Evolutionary conservation across 129 eudicot species (phyloP).

Genomic region (Flaveria robusta): DNA sequence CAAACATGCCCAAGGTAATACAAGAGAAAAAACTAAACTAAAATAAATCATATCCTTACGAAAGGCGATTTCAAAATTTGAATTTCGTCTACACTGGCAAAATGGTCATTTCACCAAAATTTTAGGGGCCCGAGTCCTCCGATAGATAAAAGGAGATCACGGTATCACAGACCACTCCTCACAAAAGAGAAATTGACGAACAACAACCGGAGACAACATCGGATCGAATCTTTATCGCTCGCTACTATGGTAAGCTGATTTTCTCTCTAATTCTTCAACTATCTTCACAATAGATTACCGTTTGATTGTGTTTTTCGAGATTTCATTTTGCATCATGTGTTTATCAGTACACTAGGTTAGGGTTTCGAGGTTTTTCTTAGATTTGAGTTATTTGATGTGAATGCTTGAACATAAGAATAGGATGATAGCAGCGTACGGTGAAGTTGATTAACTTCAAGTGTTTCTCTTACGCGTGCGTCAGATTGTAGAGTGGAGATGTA

Average conservation of each 20-base stretch:
- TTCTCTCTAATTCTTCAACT: not conserved
- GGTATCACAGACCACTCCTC: not conserved
- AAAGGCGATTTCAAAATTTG: conserved; percentile 25
- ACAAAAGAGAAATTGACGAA: conserved; percentile 19
- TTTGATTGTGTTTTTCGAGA: not conserved
- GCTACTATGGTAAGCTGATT: conserved; percentile 29
- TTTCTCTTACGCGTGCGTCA: not conserved
- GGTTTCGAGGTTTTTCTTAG: conserved; percentile 28
- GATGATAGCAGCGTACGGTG: conserved; percentile 1
- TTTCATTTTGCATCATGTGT: conserved; percentile 5
- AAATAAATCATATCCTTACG: not conserved
- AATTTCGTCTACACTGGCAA: conserved; percentile 23
- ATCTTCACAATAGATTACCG: not conserved
- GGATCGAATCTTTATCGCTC: conserved; percentile 27
- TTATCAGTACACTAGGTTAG: conserved; percentile 12
- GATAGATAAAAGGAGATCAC: conserved; percentile 26
- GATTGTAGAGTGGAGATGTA: not conserved
- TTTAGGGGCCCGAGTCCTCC: conserved; percentile 21
- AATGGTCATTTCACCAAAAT: conserved; percentile 21
- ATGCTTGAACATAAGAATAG: conserved; percentile 20
- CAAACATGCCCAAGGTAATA: too few species aligned
- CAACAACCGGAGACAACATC: conserved; percentile 25
- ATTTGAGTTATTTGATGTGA: conserved; percentile 15
- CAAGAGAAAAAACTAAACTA: not conserved
- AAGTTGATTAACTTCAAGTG: not conserved